These are phyloP conservation scores for Rhizophagus prolifer DNA, from an alignment of 192 early-diverging fungal species.

Conservation along the genomic window DNA sequence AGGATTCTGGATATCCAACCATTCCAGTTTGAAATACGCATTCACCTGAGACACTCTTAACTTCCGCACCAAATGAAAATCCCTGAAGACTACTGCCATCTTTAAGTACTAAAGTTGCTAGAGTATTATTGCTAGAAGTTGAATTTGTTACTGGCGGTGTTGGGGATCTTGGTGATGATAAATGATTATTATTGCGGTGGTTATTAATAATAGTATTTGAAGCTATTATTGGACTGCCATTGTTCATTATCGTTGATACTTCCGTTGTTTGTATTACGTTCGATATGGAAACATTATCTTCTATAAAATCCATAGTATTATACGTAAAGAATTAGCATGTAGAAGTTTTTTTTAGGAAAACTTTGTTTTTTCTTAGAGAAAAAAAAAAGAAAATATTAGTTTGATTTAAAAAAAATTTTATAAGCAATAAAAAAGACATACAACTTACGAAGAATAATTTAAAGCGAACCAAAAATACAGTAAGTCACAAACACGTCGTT, in stretches of 20 bases:
- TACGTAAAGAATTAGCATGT: too few species aligned
- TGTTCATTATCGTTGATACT: neutral
- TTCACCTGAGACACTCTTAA: conserved; percentile 84
- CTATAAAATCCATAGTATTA: neutral
- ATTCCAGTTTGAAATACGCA: conserved; percentile 99
- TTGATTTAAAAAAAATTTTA: too few species aligned
- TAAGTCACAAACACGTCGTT: too few species aligned
- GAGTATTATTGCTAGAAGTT: conserved; percentile 36
- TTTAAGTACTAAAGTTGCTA: conserved; percentile 76
- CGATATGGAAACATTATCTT: neutral
- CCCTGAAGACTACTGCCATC: conserved; percentile 87
- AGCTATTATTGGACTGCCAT: neutral
- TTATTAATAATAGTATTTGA: neutral
- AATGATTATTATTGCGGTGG: neutral
- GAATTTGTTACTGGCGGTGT: conserved; percentile 41
- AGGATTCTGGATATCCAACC: conserved; percentile 98
- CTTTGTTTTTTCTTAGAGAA: too few species aligned
- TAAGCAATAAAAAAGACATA: too few species aligned
- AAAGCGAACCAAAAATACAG: too few species aligned
- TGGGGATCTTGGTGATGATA: conserved; percentile 36
- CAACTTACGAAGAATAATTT: too few species aligned
- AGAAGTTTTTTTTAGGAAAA: too few species aligned
- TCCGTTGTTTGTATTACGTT: neutral
- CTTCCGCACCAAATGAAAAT: conserved; percentile 93
- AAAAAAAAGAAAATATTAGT: too few species aligned